Evolutionary conservation across 2,329 filamentous ascomycete genomes (phyloP), one percentile per base, ranked within the genome.

Genomic region (Iodosphaeria phyllophila): DNA sequence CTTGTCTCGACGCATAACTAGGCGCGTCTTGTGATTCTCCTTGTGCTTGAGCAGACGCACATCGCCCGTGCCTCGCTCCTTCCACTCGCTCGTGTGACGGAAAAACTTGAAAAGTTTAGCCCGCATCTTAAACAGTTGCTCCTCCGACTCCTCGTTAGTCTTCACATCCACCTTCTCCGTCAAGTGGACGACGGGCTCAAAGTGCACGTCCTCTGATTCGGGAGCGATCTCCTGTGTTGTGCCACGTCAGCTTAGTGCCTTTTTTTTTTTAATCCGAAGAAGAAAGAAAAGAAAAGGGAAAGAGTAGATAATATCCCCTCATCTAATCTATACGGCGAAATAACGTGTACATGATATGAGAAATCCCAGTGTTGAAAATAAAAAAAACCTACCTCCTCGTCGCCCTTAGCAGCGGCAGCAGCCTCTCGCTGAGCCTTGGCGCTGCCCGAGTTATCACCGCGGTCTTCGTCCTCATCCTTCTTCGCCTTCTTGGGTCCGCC

Each of bases 101-200:
- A 92, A 75, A 52, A 95, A 98, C 61, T 84, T 86, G 74, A 98
- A 98, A 37, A 98, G 76, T 71, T 98, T 98, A 48, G 89, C 89
- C 44, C 89, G 80, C 86, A 95, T 93, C 74, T 95, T 95, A 73
- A 95, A 98, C 19, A 72, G 64, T 61, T 92, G 80, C 62, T 95
- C 84, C 64, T 98, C 89, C 22, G 75, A 70, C 64, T 98, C 89
- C 58, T 98, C 89, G 60, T 93, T 92, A 54, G 89, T 95, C 69
- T 92, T 92, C 47, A 71, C 77, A 48, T 95, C 86, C 43, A 95
- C 76, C 62, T 91, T 89, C 64, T 98, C 82, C 34, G 86, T 95
- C 47, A 98, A 65, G 58, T 74, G 84, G 46, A 92, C 79, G 40
- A 98, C 83, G 37, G 89, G 89, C 61, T 92, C 82, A 58, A 95